Conservation (phyloP, 495 filamentous ascomycete species). For the Corynascus novoguineensis region DNA sequence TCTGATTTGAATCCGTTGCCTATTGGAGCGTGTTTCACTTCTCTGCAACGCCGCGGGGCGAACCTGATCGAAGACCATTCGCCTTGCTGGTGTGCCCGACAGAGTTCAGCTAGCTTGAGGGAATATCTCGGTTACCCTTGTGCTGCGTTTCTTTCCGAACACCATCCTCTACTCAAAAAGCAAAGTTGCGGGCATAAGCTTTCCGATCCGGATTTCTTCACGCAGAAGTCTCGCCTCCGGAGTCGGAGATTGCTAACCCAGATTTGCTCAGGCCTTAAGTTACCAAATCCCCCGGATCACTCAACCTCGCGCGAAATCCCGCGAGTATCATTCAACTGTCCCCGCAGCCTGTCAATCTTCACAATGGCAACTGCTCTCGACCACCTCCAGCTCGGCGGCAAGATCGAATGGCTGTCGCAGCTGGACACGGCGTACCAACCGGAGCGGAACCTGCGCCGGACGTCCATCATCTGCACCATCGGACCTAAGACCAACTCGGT, state of each 20-base stretch:
- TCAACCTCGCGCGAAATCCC: neutral
- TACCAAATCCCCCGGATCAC: neutral
- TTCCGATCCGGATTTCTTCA: neutral
- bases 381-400: conserved; percentile 71
- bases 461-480: conserved; percentile 98
- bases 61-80: neutral
- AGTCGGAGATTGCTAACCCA: conserved; percentile 10
- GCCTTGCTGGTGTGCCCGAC: neutral
- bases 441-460: conserved; percentile 81
- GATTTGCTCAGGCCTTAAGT: neutral
- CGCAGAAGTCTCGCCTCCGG: neutral
- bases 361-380: conserved; percentile 66
- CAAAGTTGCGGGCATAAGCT: neutral
- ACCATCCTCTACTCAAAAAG: neutral
- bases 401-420: conserved; percentile 86
- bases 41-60: neutral
- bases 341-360: neutral
- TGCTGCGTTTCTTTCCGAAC: neutral
- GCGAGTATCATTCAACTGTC: neutral
- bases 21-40: conserved; percentile 4
- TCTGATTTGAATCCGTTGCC: neutral
- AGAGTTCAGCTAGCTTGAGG: neutral
- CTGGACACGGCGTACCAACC: conserved; percentile 71
- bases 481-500: conserved; percentile 98
- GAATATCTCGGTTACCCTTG: neutral